Percentiles rank a stretch among this genome's conserved stretches.
phyloP scores from a whole-genome alignment of 305 asterid genomes.

The Plantago coronopus region DNA sequence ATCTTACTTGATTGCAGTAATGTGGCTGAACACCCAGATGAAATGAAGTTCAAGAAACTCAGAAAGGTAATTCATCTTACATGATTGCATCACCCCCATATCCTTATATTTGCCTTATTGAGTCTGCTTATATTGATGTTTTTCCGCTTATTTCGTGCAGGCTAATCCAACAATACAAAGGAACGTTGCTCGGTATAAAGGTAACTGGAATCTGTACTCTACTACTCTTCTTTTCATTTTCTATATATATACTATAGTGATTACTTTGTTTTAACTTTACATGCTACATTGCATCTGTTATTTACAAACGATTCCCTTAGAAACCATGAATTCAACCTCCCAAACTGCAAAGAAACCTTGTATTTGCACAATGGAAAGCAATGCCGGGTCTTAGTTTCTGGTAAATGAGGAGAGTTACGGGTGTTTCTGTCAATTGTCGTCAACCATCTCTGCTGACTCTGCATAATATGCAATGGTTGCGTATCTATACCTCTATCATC shows the following conservation, averaged over 20 bases:
- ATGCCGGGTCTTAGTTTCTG: too few species aligned
- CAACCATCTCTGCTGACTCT: too few species aligned
- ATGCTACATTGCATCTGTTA: background rate
- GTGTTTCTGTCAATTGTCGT: too few species aligned
- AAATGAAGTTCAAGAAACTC: conserved; percentile 67
- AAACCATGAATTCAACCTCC: too few species aligned
- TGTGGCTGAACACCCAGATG: conserved; percentile 74
- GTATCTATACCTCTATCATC: too few species aligned
- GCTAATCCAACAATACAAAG: conserved; percentile 71
- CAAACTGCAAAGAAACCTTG: too few species aligned
- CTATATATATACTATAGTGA: background rate
- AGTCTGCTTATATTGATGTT: conserved; percentile 12
- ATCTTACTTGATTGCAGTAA: conserved; percentile 52
- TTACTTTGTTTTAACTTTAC: background rate
- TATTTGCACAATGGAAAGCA: background rate
- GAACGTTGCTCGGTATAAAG: conserved; percentile 53
- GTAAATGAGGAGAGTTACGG: background rate
- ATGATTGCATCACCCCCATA: background rate
- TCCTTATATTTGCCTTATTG: conserved; percentile 1
- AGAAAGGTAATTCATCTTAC: conserved; percentile 51
- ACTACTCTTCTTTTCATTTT: background rate
- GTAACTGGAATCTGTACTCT: conserved; percentile 29
- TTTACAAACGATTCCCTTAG: too few species aligned
- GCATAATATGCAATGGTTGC: too few species aligned
- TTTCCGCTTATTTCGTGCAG: conserved; percentile 41